Percentiles rank a stretch among this genome's conserved stretches.
Conservation (phyloP, 202 grass and related monocot species). For the Carex arenaria region DNA sequence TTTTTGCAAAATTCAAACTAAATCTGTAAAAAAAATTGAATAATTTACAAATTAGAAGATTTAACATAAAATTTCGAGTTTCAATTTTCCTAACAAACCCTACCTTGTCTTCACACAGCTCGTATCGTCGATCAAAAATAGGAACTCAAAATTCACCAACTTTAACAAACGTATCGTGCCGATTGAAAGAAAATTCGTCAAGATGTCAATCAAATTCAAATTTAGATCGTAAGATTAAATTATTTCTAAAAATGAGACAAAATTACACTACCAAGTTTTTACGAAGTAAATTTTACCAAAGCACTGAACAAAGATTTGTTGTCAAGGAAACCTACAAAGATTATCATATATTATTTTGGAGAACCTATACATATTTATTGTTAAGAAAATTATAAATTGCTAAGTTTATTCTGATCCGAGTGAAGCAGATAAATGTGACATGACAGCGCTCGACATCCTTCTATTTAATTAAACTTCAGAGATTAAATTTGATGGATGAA, state of each 20-base stretch:
- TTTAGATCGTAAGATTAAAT: neutral
- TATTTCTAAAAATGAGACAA: neutral
- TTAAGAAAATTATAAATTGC: neutral
- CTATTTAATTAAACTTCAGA: too few species aligned
- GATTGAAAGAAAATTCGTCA: neutral
- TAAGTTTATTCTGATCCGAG: slow-evolving; percentile 9
- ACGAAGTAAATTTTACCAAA: neutral
- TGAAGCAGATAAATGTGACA: neutral
- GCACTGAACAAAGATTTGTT: neutral
- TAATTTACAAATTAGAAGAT: too few species aligned
- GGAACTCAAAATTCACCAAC: neutral
- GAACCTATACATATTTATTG: neutral
- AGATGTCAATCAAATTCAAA: neutral
- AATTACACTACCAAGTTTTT: too few species aligned
- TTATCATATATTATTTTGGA: neutral
- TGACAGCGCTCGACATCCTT: neutral
- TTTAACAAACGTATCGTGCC: neutral
- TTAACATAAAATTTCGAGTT: neutral
- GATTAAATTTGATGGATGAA: neutral
- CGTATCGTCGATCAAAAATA: neutral
- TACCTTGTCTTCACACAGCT: neutral
- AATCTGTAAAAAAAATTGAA: too few species aligned
- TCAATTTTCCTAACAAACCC: neutral
- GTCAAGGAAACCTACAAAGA: neutral
- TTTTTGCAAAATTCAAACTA: too few species aligned